phyloP scores from a whole-genome alignment of 116 monocot genomes.

The Phalaenopsis hybrid region DNA sequence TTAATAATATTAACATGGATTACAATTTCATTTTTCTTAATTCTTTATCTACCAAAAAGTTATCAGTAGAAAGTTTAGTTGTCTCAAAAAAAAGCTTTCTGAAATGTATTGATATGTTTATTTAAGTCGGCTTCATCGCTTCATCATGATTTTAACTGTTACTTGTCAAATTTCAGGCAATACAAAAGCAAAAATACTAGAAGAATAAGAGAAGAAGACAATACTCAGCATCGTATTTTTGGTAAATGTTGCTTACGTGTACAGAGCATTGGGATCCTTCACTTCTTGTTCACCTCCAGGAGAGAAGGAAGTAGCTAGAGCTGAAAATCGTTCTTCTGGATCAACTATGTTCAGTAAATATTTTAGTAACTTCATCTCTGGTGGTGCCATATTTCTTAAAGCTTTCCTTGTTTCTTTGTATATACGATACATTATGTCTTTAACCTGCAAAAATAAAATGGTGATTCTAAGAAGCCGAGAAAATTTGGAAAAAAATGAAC shows the following conservation, averaged over 20 bases:
- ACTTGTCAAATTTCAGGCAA: background rate
- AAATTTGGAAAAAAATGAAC: no score
- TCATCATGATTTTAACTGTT: background rate
- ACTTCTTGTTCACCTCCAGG: slow-evolving; percentile 56
- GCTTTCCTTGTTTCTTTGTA: slow-evolving; percentile 67
- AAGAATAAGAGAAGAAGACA: no score
- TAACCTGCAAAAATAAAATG: slow-evolving; percentile 46
- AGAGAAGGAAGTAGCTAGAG: slow-evolving; percentile 79
- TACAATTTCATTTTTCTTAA: background rate
- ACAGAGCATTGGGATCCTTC: slow-evolving; percentile 54
- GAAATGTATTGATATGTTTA: background rate
- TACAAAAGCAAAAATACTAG: background rate
- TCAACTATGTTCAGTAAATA: slow-evolving; percentile 83
- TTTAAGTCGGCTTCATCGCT: background rate
- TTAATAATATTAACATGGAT: no score
- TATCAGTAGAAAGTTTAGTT: background rate
- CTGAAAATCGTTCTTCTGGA: slow-evolving; percentile 84
- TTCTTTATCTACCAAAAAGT: background rate
- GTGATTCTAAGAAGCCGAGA: background rate
- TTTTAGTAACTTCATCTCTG: slow-evolving; percentile 84
- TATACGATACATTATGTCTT: slow-evolving; percentile 87
- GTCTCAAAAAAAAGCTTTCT: background rate
- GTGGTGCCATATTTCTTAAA: slow-evolving; percentile 66
- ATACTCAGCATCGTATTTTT: background rate
- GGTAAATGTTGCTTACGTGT: slow-evolving; percentile 46